Conservation (phyloP, 2,329 filamentous ascomycete genomes). For the Calonectria leucothoes region DNA sequence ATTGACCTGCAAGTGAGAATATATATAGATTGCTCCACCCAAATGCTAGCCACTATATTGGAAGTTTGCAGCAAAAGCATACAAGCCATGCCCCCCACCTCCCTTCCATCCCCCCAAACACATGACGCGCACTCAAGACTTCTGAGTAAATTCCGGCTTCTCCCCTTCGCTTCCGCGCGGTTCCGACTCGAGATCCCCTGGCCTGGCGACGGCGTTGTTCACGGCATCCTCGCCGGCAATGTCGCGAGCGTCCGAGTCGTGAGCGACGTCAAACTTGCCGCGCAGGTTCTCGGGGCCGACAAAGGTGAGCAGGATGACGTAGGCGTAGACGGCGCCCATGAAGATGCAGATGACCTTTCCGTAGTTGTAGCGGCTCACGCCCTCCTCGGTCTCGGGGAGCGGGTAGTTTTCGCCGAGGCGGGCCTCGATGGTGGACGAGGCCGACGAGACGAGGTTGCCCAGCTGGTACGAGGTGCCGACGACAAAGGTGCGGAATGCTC, state of each 20-base stretch:
- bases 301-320: conserved; percentile 71
- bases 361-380: conserved; percentile 73
- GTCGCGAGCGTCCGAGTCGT: conserved; percentile 61
- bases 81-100: neutral
- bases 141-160: conserved; percentile 23
- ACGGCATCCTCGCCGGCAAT: conserved; percentile 55
- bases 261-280: conserved; percentile 61
- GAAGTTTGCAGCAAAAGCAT: neutral
- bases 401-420: conserved; percentile 81
- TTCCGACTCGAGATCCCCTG: conserved; percentile 32
- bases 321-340: conserved; percentile 83
- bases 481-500: conserved; percentile 78
- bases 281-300: conserved; percentile 69
- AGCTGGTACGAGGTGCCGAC: conserved; percentile 82
- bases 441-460: conserved; percentile 78
- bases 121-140: neutral
- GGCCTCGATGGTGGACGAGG: conserved; percentile 80
- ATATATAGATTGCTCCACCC: neutral
- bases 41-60: neutral
- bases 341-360: conserved; percentile 91
- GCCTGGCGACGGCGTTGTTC: conserved; percentile 23
- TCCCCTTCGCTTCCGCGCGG: conserved; percentile 12
- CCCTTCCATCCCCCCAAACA: neutral
- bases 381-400: conserved; percentile 65
- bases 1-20: conserved; percentile 5